Evolutionary conservation across 108 stramenopile species (phyloP), one percentile per base, ranked within the genome.

Genomic region (Cylindrotheca fusiformis): DNA sequence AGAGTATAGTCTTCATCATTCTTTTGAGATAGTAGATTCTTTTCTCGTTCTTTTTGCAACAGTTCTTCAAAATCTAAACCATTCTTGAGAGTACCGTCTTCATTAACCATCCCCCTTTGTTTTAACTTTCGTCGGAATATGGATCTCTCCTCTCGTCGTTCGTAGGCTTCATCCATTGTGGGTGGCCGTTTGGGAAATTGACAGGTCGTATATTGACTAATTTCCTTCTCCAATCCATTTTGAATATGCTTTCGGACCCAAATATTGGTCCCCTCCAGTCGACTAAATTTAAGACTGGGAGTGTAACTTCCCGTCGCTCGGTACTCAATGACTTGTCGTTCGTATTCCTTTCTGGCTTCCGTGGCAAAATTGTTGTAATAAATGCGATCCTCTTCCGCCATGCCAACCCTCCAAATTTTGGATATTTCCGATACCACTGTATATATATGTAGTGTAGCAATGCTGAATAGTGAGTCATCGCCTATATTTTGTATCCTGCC

Each of bases 221-320:
- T 78, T 77, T 94, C 93, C 21, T 53, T 58, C 66, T 94, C 93
- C 76, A 94, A 76, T 4, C 52, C 81, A 78, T 87, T 90, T 1
- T 33, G 63, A 27, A 49, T 52, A n/a, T 23, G 25, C 57, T 68
- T 75, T 3, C 76, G 67, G 4, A 94, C 80, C 93, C 89, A 94
- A 0, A 85, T 78, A 25, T 80, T 85, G 5, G 60, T 65, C 47
- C 55, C 68, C 20, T 73, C 78, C 28, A 86, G 31, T 32, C 72
- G 57, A n/a, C 45, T 6, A 61, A 90, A 79, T 0, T 41, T 19
- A 1, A 52, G 44, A 46, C 63, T 78, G 0, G 80, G 81, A 6
- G 48, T 65, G 62, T 76, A 94, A 0, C 55, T 23, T 14, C 87
- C 89, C 8, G 93, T 94, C 14, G 93, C 89, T 10, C 93, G 80